Percentiles rank a stretch among this genome's conserved stretches.
phyloP scores from a whole-genome alignment of 208 protist genomes.

The Angomonas deanei region DNA sequence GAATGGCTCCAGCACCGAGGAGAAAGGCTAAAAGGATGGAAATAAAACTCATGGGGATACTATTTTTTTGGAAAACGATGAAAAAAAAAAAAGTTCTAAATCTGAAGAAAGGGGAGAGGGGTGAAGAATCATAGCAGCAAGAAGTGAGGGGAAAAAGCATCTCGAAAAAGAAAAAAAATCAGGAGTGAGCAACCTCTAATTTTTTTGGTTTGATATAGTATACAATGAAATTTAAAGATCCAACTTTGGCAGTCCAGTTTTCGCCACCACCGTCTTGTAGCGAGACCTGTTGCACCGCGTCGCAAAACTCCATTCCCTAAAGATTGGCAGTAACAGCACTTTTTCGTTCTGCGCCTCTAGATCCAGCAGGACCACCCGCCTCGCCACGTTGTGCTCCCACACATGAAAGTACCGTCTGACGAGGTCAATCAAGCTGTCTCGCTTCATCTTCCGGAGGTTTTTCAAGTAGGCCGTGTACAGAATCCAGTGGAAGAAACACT shows the following conservation, averaged over 20 bases:
- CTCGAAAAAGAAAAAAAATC: too few relatives aligned
- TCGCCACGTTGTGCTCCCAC: background rate
- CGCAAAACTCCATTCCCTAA: background rate
- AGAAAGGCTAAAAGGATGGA: slow-evolving; percentile 7
- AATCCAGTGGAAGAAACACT: background rate
- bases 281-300: background rate
- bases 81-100: slow-evolving; percentile 5
- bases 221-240: background rate
- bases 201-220: background rate
- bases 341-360: background rate
- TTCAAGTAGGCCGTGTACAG: background rate
- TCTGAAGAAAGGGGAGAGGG: background rate
- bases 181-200: too few relatives aligned
- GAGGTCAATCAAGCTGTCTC: background rate
- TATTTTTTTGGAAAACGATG: background rate
- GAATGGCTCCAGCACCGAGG: background rate
- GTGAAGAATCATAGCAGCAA: too few relatives aligned
- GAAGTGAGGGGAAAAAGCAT: background rate
- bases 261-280: background rate
- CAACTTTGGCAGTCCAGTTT: background rate
- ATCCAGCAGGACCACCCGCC: background rate
- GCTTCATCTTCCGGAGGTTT: background rate
- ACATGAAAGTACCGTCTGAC: background rate
- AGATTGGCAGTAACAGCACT: background rate
- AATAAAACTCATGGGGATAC: background rate